Evolutionary conservation across 352 stramenopile species (phyloP), one percentile per base, ranked within the genome.

Genomic region (Phytophthora pluvialis): DNA sequence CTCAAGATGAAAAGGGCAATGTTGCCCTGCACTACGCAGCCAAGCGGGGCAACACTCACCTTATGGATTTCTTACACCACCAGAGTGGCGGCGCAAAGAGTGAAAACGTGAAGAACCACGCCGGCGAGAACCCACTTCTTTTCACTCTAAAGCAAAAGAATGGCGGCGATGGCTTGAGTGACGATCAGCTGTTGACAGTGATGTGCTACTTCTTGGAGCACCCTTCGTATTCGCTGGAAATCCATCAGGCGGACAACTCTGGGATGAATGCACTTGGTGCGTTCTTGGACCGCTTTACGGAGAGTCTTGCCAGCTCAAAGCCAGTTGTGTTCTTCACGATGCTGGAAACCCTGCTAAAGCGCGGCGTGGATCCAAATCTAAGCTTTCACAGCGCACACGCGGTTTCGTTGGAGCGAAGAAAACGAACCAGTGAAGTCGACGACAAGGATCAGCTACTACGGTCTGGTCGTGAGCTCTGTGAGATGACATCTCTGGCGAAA

Each of bases 1-100:
- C 57, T 1, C 33, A 33, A 13, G 84, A 87, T 35, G 51, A 64
- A 0, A 52, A 69, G 8, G 83, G 86, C 5, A 82, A 83, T 48
- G 64, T 75, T 1, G 73, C 78, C 2, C 48, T 93, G 11, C 86
- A 94, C 31, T 91, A 86, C 33, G 83, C 86, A 0, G 83, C 80
- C 5, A 64, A 77, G 10, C 57, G 46, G 1, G 83, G 70, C 4
- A 90, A 89, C 44, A 78, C 80, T 13, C 78, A 86, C 40, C 13
- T 90, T n/a, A 75, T 90, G 57, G 82, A 90, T 39, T 93, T 91
- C 51, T 48, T 93, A n/a, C 70, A 89, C 2, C 80, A 91, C 64
- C 78, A 91, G 56, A 64, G 65, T 35, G 40, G 47, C 25, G 65
- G 65, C 4, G 16, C 3, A 26, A 65, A 61, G n/a, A 72, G 56